phyloP scores from a whole-genome alignment of 75 land plant genomes.

The Pinus taeda region DNA sequence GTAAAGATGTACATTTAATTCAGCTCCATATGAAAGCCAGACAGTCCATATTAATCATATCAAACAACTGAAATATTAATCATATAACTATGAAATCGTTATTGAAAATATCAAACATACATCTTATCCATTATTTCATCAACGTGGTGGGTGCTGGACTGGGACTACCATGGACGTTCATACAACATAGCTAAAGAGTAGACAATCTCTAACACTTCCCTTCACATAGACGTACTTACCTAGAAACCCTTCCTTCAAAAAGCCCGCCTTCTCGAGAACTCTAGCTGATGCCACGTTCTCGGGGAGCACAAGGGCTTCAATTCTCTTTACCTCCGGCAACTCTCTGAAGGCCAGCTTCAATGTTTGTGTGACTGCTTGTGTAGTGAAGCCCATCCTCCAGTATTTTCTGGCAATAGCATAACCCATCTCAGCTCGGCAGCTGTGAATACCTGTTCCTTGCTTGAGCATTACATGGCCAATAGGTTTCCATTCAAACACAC shows the following conservation, averaged over 20 bases:
- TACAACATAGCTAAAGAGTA: neutral
- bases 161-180: too few relatives aligned
- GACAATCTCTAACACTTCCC: conserved; percentile 17
- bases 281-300: conserved; percentile 42
- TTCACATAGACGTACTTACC: conserved; percentile 21
- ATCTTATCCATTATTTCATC: too few relatives aligned
- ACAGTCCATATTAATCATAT: too few relatives aligned
- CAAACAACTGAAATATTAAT: too few relatives aligned
- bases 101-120: too few relatives aligned
- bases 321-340: conserved; percentile 21
- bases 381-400: conserved; percentile 4
- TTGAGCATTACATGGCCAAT: neutral
- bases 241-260: conserved; percentile 33
- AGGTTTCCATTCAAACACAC: conserved; percentile 31
- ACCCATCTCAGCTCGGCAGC: neutral
- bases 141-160: too few relatives aligned
- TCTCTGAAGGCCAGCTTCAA: conserved; percentile 27
- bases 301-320: conserved; percentile 43
- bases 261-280: conserved; percentile 60
- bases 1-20: too few relatives aligned
- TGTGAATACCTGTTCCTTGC: neutral
- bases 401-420: neutral
- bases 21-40: too few relatives aligned
- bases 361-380: conserved; percentile 45
- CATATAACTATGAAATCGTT: too few relatives aligned